Evolutionary conservation across 2,329 filamentous ascomycete genomes (phyloP).

Genomic region (Neofusicoccum umdonicola): DNA sequence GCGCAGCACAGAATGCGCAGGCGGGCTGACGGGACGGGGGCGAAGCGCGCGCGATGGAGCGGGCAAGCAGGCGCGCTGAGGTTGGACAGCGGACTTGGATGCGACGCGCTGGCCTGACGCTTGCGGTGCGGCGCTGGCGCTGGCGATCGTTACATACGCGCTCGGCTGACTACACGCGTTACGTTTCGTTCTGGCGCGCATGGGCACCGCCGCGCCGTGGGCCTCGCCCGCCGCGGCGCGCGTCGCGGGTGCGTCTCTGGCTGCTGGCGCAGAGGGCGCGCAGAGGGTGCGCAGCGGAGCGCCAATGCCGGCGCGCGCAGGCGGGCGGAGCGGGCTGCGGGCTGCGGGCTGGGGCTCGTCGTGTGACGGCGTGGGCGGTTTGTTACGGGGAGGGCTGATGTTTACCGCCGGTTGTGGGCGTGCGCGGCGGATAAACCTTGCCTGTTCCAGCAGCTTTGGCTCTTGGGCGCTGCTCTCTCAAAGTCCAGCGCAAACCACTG

Average conservation of each 20-base stretch:
- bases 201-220: too few relatives aligned
- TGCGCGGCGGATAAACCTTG: not conserved
- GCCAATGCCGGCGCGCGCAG: not conserved
- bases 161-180: not conserved
- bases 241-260: too few relatives aligned
- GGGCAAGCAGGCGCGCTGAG: not conserved
- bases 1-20: not conserved
- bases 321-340: not conserved
- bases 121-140: not conserved
- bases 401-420: not conserved
- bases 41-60: not conserved
- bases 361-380: not conserved
- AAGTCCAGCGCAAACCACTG: conserved; percentile 11
- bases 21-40: not conserved
- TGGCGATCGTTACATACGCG: not conserved
- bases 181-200: not conserved
- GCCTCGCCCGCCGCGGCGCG: too few relatives aligned
- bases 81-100: not conserved
- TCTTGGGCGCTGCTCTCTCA: conserved; percentile 7
- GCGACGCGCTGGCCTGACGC: conserved; percentile 1
- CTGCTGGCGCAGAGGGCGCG: too few relatives aligned
- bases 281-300: not conserved
- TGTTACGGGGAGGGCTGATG: not conserved
- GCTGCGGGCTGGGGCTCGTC: not conserved
- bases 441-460: conserved; percentile 1